Evolutionary conservation across 805 yeast species (phyloP).

Genomic region (Hanseniaspora occidentalis): DNA sequence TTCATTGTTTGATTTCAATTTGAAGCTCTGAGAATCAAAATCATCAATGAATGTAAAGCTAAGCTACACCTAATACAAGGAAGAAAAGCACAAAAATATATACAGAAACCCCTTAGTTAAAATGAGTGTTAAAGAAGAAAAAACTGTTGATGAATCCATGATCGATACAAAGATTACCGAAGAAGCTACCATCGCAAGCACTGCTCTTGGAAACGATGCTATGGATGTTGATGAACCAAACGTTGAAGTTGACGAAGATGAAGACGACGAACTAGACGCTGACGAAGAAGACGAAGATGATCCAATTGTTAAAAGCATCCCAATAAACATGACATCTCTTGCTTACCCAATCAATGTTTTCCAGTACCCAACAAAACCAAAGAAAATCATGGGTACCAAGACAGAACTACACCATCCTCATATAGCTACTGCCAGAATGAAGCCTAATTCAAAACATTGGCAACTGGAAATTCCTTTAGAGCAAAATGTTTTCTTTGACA

Average conservation of each 20-base stretch:
- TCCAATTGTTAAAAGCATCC: slow-evolving; percentile 49
- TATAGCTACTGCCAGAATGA: slow-evolving; percentile 37
- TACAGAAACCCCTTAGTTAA: background rate
- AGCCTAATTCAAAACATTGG: slow-evolving; percentile 47
- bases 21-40: background rate
- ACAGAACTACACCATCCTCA: slow-evolving; percentile 23
- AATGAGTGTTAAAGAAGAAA: background rate
- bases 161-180: background rate
- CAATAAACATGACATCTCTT: slow-evolving; percentile 34
- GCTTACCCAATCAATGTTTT: slow-evolving; percentile 30
- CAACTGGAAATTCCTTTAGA: slow-evolving; percentile 72
- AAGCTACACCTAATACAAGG: background rate
- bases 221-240: slow-evolving; percentile 3
- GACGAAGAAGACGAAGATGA: slow-evolving; percentile 34
- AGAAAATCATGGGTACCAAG: slow-evolving; percentile 14
- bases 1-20: background rate
- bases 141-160: background rate
- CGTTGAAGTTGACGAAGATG: slow-evolving; percentile 6
- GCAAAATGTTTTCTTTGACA: slow-evolving; percentile 55
- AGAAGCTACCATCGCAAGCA: background rate
- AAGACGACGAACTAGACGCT: slow-evolving; percentile 9
- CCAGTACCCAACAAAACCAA: slow-evolving; percentile 40
- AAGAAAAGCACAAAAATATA: background rate
- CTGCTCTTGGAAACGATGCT: background rate
- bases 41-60: background rate